Conservation (phyloP, 306 rosid genomes). For the Heteromeles arbutifolia region DNA sequence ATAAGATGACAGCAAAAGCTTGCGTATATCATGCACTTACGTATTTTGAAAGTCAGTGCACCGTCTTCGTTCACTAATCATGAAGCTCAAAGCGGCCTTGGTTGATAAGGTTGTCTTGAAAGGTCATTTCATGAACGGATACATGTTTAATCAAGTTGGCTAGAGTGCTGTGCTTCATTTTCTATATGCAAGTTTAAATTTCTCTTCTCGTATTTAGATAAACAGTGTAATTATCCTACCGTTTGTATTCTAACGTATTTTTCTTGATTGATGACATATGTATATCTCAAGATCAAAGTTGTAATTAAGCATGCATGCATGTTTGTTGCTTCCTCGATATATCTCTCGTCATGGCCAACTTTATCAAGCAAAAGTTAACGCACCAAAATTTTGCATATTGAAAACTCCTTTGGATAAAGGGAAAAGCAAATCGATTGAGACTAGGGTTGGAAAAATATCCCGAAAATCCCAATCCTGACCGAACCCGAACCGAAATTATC, state of each 20-base stretch:
- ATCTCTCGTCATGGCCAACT: not conserved
- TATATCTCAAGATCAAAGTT: not conserved
- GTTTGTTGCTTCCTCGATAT: not conserved
- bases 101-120: not conserved
- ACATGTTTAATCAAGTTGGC: rapidly evolving
- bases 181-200: too few species aligned
- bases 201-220: too few species aligned
- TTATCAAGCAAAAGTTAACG: not conserved
- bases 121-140: not conserved
- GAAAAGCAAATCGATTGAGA: not conserved
- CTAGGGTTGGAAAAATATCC: too few species aligned
- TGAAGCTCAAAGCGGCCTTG: not conserved
- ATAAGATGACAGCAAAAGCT: not conserved
- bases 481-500: too few species aligned
- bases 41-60: not conserved
- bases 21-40: not conserved
- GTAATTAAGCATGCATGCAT: not conserved
- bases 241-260: not conserved
- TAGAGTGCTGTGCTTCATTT: rapidly evolving
- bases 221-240: too few species aligned
- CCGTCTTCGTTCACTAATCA: not conserved
- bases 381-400: not conserved
- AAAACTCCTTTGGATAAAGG: not conserved
- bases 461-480: too few species aligned
- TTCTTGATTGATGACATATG: not conserved